phyloP scores from a whole-genome alignment of 2,329 filamentous ascomycete genomes.

The Lojkania enalia region DNA sequence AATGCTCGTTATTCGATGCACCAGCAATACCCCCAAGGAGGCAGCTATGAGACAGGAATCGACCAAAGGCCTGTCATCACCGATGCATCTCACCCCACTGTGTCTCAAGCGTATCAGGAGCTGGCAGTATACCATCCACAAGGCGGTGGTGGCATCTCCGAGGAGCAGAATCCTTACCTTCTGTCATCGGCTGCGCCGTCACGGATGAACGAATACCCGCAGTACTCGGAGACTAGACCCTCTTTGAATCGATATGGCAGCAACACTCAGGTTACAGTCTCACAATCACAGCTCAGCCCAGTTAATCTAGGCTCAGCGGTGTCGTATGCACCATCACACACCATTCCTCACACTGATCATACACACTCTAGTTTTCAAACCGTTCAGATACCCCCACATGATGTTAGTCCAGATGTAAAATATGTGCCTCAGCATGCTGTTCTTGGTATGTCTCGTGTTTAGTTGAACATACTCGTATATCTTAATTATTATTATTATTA shows the following conservation, averaged over 20 bases:
- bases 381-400: constrained; percentile 42
- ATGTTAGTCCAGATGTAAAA: constrained; percentile 41
- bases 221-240: constrained; percentile 25
- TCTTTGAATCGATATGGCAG: constrained; percentile 27
- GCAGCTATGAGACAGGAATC: constrained; percentile 24
- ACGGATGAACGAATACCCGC: constrained; percentile 28
- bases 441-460: constrained; percentile 48
- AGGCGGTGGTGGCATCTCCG: constrained; percentile 20
- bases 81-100: constrained; percentile 18
- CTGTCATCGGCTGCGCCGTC: constrained; percentile 26
- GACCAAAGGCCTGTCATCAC: constrained; percentile 25
- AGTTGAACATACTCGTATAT: constrained; percentile 37
- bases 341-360: constrained; percentile 31
- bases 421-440: constrained; percentile 43
- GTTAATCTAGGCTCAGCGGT: constrained; percentile 27
- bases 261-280: constrained; percentile 23
- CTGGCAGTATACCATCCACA: constrained; percentile 31
- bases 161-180: constrained; percentile 28
- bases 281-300: constrained; percentile 20
- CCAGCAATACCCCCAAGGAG: constrained; percentile 27
- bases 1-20: constrained; percentile 21
- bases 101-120: constrained; percentile 25
- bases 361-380: constrained; percentile 34
- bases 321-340: constrained; percentile 24
- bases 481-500: constrained; percentile 39